Evolutionary conservation across 352 stramenopile species (phyloP).

Genomic region (Pythium vanterpoolii): DNA sequence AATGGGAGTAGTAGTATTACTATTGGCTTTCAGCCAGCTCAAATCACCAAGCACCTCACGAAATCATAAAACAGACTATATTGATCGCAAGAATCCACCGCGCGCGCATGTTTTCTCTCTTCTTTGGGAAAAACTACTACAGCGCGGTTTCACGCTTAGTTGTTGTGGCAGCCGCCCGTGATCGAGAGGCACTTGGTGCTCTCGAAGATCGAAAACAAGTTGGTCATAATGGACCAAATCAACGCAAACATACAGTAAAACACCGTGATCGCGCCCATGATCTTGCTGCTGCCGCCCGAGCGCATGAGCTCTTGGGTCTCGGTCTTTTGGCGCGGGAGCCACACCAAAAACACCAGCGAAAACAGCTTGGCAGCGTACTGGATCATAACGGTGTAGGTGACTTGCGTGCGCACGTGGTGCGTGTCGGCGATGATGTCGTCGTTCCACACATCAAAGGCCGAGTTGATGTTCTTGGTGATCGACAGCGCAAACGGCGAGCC

Average conservation of each 20-base stretch:
- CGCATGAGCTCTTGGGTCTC: conserved; percentile 29
- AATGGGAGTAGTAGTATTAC: too few relatives aligned
- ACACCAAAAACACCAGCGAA: conserved; percentile 17
- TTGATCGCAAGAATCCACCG: too few relatives aligned
- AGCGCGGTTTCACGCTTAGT: conserved; percentile 15
- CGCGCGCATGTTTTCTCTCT: too few relatives aligned
- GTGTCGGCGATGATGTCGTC: conserved; percentile 24
- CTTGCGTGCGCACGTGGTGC: conserved; percentile 17
- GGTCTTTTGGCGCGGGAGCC: conserved; percentile 20
- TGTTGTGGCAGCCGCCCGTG: conserved; percentile 21
- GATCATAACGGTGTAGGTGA: conserved; percentile 28
- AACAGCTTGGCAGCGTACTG: conserved; percentile 26
- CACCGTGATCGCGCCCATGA: conserved; percentile 19
- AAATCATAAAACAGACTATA: not conserved
- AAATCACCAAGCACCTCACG: too few relatives aligned
- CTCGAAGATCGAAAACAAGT: conserved; percentile 26
- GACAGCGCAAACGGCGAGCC: conserved; percentile 22
- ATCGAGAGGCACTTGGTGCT: conserved; percentile 30
- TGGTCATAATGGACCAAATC: conserved; percentile 26
- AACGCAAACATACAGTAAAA: conserved; percentile 26
- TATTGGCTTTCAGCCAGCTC: too few relatives aligned
- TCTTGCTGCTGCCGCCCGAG: conserved; percentile 22
- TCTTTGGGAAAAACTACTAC: not conserved
- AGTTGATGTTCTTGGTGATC: conserved; percentile 26
- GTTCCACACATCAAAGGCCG: conserved; percentile 23